Evolutionary conservation across 805 yeast species (phyloP), one percentile per base, ranked within the genome.

Genomic region (Candida golubevii): DNA sequence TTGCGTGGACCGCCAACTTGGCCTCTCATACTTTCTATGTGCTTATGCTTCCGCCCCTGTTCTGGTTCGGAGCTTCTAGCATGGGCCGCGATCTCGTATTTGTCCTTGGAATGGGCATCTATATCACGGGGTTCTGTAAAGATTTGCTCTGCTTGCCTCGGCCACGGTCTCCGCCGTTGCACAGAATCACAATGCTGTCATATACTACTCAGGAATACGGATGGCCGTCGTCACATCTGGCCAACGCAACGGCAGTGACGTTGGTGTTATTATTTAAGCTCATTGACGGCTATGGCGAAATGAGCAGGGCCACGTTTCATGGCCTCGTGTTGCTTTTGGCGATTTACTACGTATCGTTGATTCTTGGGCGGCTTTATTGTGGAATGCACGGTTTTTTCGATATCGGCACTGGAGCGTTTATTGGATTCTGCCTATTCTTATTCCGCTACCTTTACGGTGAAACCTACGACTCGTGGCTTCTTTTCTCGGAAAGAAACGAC

Each of bases 321-420:
- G 54, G 23, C 34, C 49, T 47, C 35, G 44, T 33, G 39, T 36
- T 34, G n/a, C 36, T 54, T 12, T 50, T 73, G 26, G 44, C 55
- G 13, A 38, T 77, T 18, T 89, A 89, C 60, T 81, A 80, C 56
- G 47, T 72, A 32, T 79, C 89, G 7, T 69, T 93, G 47, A 76
- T 86, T 1, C 60, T 80, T 48, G 99, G 99, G 13, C 72, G 99
- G 44, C 58, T 91, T 8, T 91, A 93, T 66, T 89, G 96, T 62
- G 99, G 99, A 3, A 91, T 91, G 99, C 99, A 93, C 66, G 98
- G 99, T 2, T 77, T 86, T 47, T 64, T 85, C 18, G 99, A 93
- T 60, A 72, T 93, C 3, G 40, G 66, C 0, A 59, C 77, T 14
- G 99, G 99, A 6, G 65, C 78, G 0, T 0, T 76, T 0, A 66